Percentiles rank a stretch among this genome's conserved stretches.
These are phyloP conservation scores for Stenogyne calaminthoides DNA, from an alignment of 305 asterid genomes.

Conservation along the genomic window DNA sequence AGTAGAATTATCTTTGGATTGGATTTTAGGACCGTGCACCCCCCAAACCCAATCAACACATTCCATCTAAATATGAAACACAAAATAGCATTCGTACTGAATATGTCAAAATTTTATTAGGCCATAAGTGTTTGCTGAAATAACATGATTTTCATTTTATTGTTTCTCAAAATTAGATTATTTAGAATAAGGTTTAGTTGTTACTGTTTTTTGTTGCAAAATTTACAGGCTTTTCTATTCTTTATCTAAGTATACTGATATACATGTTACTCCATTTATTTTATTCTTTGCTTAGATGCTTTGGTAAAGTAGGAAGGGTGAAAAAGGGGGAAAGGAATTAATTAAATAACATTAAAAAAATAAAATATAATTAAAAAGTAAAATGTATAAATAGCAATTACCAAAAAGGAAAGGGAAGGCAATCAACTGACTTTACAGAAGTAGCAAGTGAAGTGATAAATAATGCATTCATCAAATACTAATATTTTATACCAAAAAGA, in stretches of 20 bases:
- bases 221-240: background rate
- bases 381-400: constrained; percentile 15
- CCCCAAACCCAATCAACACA: no score
- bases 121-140: no score
- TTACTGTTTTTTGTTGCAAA: background rate
- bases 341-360: background rate
- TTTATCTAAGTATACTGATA: background rate
- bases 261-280: background rate
- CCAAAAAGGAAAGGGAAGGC: constrained; percentile 27
- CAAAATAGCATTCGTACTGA: no score
- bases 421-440: constrained; percentile 41
- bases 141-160: no score
- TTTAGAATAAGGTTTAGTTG: background rate
- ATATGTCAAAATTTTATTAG: no score
- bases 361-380: background rate
- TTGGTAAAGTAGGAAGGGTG: constrained; percentile 11
- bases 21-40: no score
- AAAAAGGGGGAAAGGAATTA: background rate
- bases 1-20: no score
- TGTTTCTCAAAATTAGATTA: no score
- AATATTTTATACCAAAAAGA: background rate
- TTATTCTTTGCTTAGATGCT: constrained; percentile 26
- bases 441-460: constrained; percentile 46
- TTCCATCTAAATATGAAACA: no score
- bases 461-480: constrained; percentile 28